Evolutionary conservation across 1,284 basidiomycete genomes (phyloP), one percentile per base, ranked within the genome.

Genomic region (Veloboletus limbatus): DNA sequence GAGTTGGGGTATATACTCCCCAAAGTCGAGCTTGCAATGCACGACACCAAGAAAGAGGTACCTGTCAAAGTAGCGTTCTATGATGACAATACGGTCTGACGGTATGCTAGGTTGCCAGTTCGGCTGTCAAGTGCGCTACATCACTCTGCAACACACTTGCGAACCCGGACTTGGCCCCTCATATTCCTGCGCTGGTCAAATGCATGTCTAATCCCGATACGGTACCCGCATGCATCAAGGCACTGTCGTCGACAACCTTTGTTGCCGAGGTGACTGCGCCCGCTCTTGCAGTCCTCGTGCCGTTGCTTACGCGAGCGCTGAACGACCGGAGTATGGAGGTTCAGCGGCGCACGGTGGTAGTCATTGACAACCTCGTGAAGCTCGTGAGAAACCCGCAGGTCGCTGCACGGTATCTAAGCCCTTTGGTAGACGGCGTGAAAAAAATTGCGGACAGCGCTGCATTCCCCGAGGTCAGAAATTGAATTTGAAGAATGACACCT

Each of bases 271-370:
- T 99, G 57, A 97, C 90, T 26, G 88, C 92, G 1, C 96, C 96
- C 13, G 94, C 96, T 13, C 81, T 99, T 32, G 96, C 97, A 20
- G 93, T 99, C 57, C 84, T 99, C 56, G 94, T 97, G 2, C 96
- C 96, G 6, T 81, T 99, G 32, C 77, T 99, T 45, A 78, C 84
- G 44, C 92, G 97, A 63, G 96, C 93, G 7, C 76, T 99, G 56
- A 96, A 96, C 64, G 96, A 98, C 69, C 82, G 96, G 55, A 95
- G 92, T 54, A 97, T 95, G 83, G 94, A 97, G 65, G 91, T 92
- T 18, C 91, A 93, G 63, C 85, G 92, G 51, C 77, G 87, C 25
- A 81, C 85, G 0, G 93, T 96, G 50, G 88, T 99, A 45, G 91
- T 99, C 59, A 84, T 96, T 51, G 94, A 96, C 66, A 99, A 99